These are phyloP conservation scores for Colletotrichum tamarilloi DNA, from an alignment of 2,329 filamentous ascomycete genomes.

Conservation along the genomic window DNA sequence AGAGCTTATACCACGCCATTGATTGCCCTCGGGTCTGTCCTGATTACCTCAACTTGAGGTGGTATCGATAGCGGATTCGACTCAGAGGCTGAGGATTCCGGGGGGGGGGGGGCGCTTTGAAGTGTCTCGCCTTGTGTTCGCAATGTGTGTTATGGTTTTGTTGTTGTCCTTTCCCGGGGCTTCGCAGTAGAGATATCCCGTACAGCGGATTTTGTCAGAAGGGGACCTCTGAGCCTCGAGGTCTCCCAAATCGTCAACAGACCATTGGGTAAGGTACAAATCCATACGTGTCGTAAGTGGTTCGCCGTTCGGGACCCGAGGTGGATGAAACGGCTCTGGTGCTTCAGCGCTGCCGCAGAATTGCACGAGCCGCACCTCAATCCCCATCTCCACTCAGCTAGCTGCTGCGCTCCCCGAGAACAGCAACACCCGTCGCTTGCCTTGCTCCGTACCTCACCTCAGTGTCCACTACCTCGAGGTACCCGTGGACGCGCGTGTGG, in stretches of 20 bases:
- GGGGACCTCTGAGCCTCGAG: too few species aligned
- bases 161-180: background rate
- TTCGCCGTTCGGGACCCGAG: constrained; percentile 28
- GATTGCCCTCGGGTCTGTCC: background rate
- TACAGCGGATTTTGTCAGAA: background rate
- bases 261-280: too few species aligned
- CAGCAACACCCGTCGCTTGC: too few species aligned
- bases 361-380: constrained; percentile 14
- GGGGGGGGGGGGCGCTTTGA: background rate
- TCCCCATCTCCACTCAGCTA: background rate
- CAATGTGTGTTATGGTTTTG: background rate
- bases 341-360: constrained; percentile 35
- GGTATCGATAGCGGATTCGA: background rate
- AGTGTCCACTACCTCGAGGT: too few species aligned
- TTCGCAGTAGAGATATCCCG: too few species aligned
- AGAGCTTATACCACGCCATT: background rate
- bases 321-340: constrained; percentile 32
- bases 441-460: too few species aligned
- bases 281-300: background rate
- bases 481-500: background rate
- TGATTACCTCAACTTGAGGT: background rate
- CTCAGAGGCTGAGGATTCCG: background rate
- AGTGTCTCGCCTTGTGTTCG: background rate
- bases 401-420: too few species aligned
- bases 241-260: too few species aligned